Evolutionary conservation across 148 eudicot genomes (phyloP).

Genomic region (Chenopodium quinoa): DNA sequence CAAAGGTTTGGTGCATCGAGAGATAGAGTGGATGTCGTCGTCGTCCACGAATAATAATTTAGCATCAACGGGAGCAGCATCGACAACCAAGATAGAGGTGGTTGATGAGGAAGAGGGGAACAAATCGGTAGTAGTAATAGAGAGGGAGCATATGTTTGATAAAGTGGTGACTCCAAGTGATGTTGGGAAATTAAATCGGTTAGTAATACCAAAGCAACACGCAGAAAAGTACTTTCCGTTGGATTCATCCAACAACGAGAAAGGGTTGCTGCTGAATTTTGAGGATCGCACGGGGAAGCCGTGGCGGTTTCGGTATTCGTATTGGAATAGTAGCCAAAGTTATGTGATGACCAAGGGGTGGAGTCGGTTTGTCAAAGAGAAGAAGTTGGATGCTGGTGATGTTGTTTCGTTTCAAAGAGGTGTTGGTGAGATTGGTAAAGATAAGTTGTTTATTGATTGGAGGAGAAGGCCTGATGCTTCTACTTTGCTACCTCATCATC

Average conservation of each 20-base stretch:
- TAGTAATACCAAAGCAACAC: constrained; percentile 81
- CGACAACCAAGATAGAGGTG: not conserved
- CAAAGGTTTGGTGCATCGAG: not conserved
- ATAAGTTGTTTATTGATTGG: constrained; percentile 75
- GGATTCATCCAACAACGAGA: constrained; percentile 48
- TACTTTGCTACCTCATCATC: not conserved
- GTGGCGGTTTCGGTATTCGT: constrained; percentile 77
- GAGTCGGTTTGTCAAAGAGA: constrained; percentile 86
- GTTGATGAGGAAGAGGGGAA: not conserved
- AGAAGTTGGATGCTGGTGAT: constrained; percentile 77
- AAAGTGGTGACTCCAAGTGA: constrained; percentile 90
- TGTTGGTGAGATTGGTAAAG: constrained; percentile 36
- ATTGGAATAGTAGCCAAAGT: constrained; percentile 94
- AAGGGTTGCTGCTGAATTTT: constrained; percentile 62
- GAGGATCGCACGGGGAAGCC: constrained; percentile 71
- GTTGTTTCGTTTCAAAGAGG: constrained; percentile 68
- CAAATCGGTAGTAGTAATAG: constrained; percentile 24
- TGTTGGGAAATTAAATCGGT: constrained; percentile 72
- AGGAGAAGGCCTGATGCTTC: constrained; percentile 52
- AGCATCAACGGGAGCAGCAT: not conserved
- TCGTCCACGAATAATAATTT: not conserved
- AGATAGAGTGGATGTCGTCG: not conserved
- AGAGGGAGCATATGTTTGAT: constrained; percentile 70
- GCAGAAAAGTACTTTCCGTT: constrained; percentile 83
- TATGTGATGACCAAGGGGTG: constrained; percentile 91